Evolutionary conservation across 2,329 filamentous ascomycete species (phyloP).

Genomic region (Drechslera avenae): DNA sequence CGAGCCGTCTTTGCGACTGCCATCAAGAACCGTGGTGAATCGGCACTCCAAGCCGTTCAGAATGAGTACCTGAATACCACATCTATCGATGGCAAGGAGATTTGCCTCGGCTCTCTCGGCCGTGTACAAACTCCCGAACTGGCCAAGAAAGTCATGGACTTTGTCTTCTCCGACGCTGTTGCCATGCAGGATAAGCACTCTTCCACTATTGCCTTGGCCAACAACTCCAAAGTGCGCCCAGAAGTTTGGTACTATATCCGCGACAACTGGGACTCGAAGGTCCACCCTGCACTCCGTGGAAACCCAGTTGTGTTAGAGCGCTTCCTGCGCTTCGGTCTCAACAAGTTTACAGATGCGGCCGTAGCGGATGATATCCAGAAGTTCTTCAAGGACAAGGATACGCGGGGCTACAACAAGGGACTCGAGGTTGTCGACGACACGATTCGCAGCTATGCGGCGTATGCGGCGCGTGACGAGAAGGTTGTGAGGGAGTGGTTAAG

Average conservation of each 20-base stretch:
- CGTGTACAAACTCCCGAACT: slow-evolving; percentile 71
- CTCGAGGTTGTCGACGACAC: slow-evolving; percentile 85
- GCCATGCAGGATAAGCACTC: slow-evolving; percentile 86
- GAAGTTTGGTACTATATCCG: slow-evolving; percentile 87
- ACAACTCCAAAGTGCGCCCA: slow-evolving; percentile 73
- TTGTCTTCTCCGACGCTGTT: slow-evolving; percentile 84
- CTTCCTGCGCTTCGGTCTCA: slow-evolving; percentile 78
- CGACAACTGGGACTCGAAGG: slow-evolving; percentile 72
- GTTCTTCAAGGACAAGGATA: slow-evolving; percentile 90
- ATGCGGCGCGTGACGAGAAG: slow-evolving; percentile 75
- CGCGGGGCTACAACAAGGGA: slow-evolving; percentile 82
- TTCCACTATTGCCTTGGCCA: slow-evolving; percentile 72
- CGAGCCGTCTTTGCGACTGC: slow-evolving; percentile 79
- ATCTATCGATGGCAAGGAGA: slow-evolving; percentile 89
- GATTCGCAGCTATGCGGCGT: slow-evolving; percentile 80
- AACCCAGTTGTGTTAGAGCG: slow-evolving; percentile 91
- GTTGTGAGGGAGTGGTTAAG: slow-evolving; percentile 79
- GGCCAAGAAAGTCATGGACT: slow-evolving; percentile 69
- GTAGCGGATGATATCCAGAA: slow-evolving; percentile 75
- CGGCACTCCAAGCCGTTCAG: slow-evolving; percentile 76
- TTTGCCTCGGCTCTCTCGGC: slow-evolving; percentile 77
- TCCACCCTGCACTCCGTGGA: slow-evolving; percentile 71
- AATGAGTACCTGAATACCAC: slow-evolving; percentile 82
- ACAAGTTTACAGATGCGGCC: slow-evolving; percentile 74
- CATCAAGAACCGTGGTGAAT: slow-evolving; percentile 71